Evolutionary conservation across 2,329 filamentous ascomycete genomes (phyloP), one percentile per base, ranked within the genome.

Genomic region (Colletotrichum sidae): DNA sequence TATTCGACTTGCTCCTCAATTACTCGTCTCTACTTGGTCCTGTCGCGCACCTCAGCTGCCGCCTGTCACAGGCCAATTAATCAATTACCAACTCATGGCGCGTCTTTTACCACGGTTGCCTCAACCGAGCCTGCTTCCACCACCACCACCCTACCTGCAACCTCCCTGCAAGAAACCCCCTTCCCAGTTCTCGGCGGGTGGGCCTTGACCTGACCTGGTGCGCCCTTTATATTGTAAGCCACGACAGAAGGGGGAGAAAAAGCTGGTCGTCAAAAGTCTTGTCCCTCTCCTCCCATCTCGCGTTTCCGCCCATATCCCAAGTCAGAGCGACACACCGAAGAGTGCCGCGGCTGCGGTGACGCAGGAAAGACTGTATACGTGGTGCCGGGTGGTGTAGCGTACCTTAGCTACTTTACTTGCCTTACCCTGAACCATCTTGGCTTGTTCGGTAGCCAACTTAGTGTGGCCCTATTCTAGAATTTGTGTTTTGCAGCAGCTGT

Each of bases 91-190:
- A 25, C 25, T 25, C 41, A 42, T 38, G 15, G 52, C 41, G 41
- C 39, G 47, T 61, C 39, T 44, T 37, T 38, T 46, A 59, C 17
- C 49, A 34, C 56, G 54, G 38, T 54, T 56, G 50, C 55, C 11
- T 51, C 61, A 41, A 65, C 51, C 39, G 51, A 65, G 56, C 25
- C 4, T 25, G 25, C 61, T 65, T 56, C 42, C 46, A 56, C 39
- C 61, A 60, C 42, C 46, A 56, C 39, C 61, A 60, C 53, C 35
- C 53, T 58, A 53, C 55, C 55, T 60, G 34, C 56, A 54, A 55
- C 51, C 47, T 25, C 58, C 45, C 45, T 56, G 51, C 35, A 52
- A 56, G 44, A 46, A 41, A 39, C 61, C 57, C 58, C 45, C 62
- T 35, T 42, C 50, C 57, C 49, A 35, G 60, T 41, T 34, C 25